Evolutionary conservation across 2,329 filamentous ascomycete species (phyloP).

Genomic region (Blastomyces gilchristii): DNA sequence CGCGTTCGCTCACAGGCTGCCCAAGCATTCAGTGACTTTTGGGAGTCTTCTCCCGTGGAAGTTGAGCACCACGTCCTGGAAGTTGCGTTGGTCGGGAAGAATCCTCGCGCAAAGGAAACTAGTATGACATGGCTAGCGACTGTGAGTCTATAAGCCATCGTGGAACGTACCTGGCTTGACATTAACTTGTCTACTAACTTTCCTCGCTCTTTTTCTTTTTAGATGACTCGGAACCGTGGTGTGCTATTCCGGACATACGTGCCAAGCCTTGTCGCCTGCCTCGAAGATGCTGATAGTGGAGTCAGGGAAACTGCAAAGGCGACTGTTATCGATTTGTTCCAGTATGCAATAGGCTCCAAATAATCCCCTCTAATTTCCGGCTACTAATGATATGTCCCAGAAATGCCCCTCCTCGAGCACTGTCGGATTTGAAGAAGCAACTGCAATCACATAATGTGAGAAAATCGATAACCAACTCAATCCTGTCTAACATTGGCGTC

Average conservation of each 20-base stretch:
- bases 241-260: conserved; percentile 78
- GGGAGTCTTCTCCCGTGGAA: conserved; percentile 56
- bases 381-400: conserved; percentile 31
- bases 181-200: background rate
- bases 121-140: conserved; percentile 77
- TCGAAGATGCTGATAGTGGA: conserved; percentile 81
- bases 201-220: conserved; percentile 7
- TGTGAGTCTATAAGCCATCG: conserved; percentile 37
- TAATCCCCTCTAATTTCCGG: background rate
- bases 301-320: conserved; percentile 77
- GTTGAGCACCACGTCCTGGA: conserved; percentile 74
- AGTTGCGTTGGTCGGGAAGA: conserved; percentile 66
- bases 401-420: conserved; percentile 68
- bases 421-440: conserved; percentile 80
- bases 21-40: conserved; percentile 68
- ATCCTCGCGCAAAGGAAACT: conserved; percentile 71
- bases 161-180: conserved; percentile 8
- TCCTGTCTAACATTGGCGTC: conserved; percentile 59
- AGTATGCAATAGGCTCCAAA: conserved; percentile 39
- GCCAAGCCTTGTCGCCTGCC: conserved; percentile 67
- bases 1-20: conserved; percentile 66
- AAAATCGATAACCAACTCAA: conserved; percentile 72
- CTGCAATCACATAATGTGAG: conserved; percentile 75
- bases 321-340: conserved; percentile 78
- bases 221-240: conserved; percentile 73